Evolutionary conservation across 2,329 filamentous ascomycete genomes (phyloP).

Genomic region (Colletotrichum caudatum): DNA sequence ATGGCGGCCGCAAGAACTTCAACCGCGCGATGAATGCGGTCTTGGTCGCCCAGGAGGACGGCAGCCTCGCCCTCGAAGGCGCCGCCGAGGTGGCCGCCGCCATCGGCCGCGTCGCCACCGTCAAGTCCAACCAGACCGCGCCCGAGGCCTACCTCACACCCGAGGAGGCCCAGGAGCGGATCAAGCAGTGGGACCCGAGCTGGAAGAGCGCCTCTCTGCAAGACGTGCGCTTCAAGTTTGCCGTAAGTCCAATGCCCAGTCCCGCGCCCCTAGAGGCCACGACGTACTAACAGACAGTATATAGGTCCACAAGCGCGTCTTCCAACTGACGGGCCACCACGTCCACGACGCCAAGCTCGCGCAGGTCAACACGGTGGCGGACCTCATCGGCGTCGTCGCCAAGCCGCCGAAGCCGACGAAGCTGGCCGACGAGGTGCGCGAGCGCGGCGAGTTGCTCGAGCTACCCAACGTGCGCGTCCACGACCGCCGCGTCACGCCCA

Average conservation of each 20-base stretch:
- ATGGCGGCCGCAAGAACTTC: constrained; percentile 48
- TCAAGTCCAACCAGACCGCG: constrained; percentile 42
- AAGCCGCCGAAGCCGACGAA: constrained; percentile 69
- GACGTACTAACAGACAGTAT: neutral
- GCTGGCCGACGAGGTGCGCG: constrained; percentile 70
- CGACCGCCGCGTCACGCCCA: constrained; percentile 72
- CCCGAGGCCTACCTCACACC: constrained; percentile 47
- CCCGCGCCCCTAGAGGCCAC: neutral
- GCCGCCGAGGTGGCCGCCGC: constrained; percentile 46
- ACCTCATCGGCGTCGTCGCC: constrained; percentile 66
- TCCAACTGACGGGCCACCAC: constrained; percentile 82
- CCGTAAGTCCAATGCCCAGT: constrained; percentile 65
- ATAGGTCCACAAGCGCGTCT: constrained; percentile 83
- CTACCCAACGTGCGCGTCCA: constrained; percentile 80
- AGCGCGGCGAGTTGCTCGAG: constrained; percentile 58
- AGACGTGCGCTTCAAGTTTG: constrained; percentile 75
- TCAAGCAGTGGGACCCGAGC: constrained; percentile 61
- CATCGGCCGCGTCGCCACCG: constrained; percentile 41
- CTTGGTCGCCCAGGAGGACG: constrained; percentile 55
- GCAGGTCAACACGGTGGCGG: constrained; percentile 64
- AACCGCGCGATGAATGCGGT: constrained; percentile 52
- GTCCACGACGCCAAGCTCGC: constrained; percentile 78
- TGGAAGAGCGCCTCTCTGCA: constrained; percentile 71
- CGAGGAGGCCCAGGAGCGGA: constrained; percentile 57
- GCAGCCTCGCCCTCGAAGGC: constrained; percentile 55